Base-by-base conservation (phyloP, 2,329 filamentous ascomycete species). In the Didymella segeticola region DNA sequence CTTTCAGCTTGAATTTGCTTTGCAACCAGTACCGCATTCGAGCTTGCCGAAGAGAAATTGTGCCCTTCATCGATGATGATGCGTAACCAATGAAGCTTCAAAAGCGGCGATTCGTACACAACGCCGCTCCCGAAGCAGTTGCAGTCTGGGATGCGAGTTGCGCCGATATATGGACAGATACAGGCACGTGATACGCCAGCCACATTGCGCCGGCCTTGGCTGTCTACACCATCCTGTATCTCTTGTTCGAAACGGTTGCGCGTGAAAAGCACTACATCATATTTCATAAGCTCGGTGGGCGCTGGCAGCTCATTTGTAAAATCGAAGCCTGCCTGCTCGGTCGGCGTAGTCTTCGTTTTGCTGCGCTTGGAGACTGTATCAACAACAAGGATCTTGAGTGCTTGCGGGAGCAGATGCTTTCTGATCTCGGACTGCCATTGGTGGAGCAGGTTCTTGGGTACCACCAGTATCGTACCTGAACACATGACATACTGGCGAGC, bases 1-100 rank as follows among this genome's bases (percentile, higher is more conserved):
- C 90, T 84, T 39, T 91, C 87, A 14, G 91, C 78, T 30, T 69
- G 73, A 4, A 82, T 71, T 20, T 87, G 78, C 43, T 80, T 82
- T 5, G 85, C 76, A 8, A 87, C 78, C 14, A 80, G 70, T 5
- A 83, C 79, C 26, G 85, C 83, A 38, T 79, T 82, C 1, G 86
- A 91, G 2, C 75, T 82, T 0, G 83, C 84, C 30, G 89, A 88
- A 0, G 91, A 90, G 53, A 96, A 87, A 54, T 84, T 89, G 70
- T 97, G 92, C 0, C 93, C 93, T 79, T 97, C 93, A 60, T 98
- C 93, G 15, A 96, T 89, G 38, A 98, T 93, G 39, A 96, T 87
- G 1, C 93, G 83, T 64, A 96, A 88, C 82, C 93, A 96, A 63
- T 91, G 91, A 3, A 97, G 74, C 7, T 84, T 75, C 31, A 86